These are phyloP conservation scores for Paecilomyces niveus DNA, from an alignment of 2,329 filamentous ascomycete genomes.

Conservation along the genomic window DNA sequence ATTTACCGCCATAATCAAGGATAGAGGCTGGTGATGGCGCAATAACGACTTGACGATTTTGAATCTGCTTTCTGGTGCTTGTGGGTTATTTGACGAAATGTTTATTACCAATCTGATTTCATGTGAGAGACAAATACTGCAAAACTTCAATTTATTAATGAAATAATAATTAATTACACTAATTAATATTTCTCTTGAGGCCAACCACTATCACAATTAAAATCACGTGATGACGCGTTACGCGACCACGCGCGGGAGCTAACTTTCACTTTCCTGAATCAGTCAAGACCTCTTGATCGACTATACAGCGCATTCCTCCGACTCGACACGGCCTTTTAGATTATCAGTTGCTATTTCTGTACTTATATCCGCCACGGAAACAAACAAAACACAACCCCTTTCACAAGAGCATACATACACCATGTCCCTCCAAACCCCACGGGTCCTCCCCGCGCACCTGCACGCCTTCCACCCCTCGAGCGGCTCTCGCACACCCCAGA, in stretches of 20 bases:
- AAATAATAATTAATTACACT: too few species aligned
- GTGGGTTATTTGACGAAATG: too few species aligned
- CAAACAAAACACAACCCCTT: not conserved
- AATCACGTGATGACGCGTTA: constrained; percentile 18
- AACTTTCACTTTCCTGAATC: not conserved
- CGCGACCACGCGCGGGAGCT: constrained; percentile 4
- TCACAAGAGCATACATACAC: constrained; percentile 6
- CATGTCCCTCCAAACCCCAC: constrained; percentile 72
- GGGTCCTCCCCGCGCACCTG: constrained; percentile 74
- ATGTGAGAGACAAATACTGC: too few species aligned
- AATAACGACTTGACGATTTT: not conserved
- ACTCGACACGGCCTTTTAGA: not conserved
- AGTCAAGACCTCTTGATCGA: not conserved
- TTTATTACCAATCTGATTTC: too few species aligned
- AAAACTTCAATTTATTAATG: too few species aligned
- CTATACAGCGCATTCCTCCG: not conserved
- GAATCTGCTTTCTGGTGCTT: too few species aligned
- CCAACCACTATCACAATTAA: not conserved
- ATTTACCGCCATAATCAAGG: too few species aligned
- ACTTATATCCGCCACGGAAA: not conserved
- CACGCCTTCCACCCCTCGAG: constrained; percentile 59
- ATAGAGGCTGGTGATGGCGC: too few species aligned
- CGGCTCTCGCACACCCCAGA: constrained; percentile 42
- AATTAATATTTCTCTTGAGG: too few species aligned
- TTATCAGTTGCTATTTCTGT: not conserved